Evolutionary conservation across 2,329 filamentous ascomycete genomes (phyloP), one percentile per base, ranked within the genome.

Genomic region (Achaetomium macrosporum): DNA sequence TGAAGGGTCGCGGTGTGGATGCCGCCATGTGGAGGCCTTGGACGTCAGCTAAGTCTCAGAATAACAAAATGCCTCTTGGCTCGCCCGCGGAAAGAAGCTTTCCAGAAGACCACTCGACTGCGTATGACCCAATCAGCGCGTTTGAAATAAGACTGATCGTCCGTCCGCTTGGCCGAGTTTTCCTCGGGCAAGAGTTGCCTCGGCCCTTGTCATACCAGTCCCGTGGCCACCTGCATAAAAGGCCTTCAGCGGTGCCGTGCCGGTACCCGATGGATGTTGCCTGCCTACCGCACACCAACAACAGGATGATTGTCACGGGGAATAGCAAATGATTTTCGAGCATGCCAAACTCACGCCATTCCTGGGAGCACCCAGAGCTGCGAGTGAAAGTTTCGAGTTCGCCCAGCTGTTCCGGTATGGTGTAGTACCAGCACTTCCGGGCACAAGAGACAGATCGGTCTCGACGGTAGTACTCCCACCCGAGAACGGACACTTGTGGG

Each of bases 11-110:
- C 31, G 7, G 37, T 42, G 50, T 36, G 39, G 43, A 31, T 36
- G 47, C 10, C 9, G 41, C 15, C 13, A 41, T 16, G 35, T 37
- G 13, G 35, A 8, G 11, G 12, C 7, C 15, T 37, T 15, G 12
- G 3, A 3, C 7, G 35, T n/a, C 35, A 16, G 33, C 33, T 35
- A 15, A 35, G 33, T 11, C 33, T 6, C 43, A 51, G 45, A 30
- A 49, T 51, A 44, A 41, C 46, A 49, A 19, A 30, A 31, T 25
- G 33, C 47, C 44, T 47, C 45, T 30, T 47, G 39, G 25, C 9
- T 15, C 39, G 44, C 29, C 16, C 51, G 40, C 16, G 16, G 37
- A 46, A 36, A 53, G 58, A 60, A 60, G 36, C 45, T 30, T 60
- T 59, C 57, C 53, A 57, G 58, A 59, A 60, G 49, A 25, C 25